Evolutionary conservation across 148 eudicot genomes (phyloP), one percentile per base, ranked within the genome.

Genomic region (Chenopodium album): DNA sequence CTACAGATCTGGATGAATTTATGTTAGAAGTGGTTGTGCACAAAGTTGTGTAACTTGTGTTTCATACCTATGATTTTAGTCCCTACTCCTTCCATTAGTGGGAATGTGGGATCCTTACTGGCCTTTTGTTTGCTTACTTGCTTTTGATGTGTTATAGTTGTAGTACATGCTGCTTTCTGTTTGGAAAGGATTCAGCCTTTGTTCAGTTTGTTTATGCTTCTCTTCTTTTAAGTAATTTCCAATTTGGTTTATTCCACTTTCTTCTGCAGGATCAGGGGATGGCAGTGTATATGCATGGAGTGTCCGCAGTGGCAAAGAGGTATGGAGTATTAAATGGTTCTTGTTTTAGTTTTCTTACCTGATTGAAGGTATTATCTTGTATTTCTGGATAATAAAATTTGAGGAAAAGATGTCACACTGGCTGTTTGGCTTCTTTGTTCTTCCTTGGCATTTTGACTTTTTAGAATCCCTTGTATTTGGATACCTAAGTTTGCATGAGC

Each of bases 251-350:
- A 1, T 69, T 29, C 17, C 52, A 1, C 60, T 32, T 80, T 72
- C 70, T 65, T n/a, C 85, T 80, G 80, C 92, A 96, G 98, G 99
- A 80, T 94, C 99, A 76, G 99, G 99, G 44, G 97, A 97, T 85
- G 99, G 99, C 59, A 94, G 95, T 90, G 97, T 97, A 2, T 94
- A 86, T 89, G 99, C 98, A 71, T 94, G 98, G 99, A 94, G 94
- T 83, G 89, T 90, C 79, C 93, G 98, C 47, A 94, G 92, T 82
- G 98, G 99, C 82, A 92, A 97, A 91, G 99, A 94, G 89, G 99
- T 96, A 92, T 66, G 85, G 32, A 65, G 11, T 79, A 47, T 56
- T 64, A 44, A 78, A 67, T 78, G 11, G 19, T 79, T 41, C 9
- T 78, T 74, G 41, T 60, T 44, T 2, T 22, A 54, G 5, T 52